Base-by-base conservation (phyloP, 768 basidiomycete genomes). In the Mrakia hoshinonis region DNA sequence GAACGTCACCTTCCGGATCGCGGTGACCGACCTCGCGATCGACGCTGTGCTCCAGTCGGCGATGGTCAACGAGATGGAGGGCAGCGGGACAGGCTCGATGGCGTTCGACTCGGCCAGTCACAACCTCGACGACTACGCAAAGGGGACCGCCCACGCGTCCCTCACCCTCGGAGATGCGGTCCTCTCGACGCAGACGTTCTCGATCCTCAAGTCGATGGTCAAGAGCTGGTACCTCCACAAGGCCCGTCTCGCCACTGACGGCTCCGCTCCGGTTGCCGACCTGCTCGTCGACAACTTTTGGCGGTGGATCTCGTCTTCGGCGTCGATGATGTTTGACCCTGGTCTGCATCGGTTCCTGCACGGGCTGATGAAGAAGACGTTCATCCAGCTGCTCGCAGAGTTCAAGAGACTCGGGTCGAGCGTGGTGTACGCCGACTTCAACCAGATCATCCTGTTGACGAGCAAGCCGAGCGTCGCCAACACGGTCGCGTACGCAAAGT, bases 361-460 rank as follows among this genome's bases (percentile, higher is more conserved):
- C 75, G 90, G 92, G 18, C 85, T 98, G 60, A 99, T 99, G 96
- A 87, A 91, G 72, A 98, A 99, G 82, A 93, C 91, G 0, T 97
- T 97, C 81, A 90, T 96, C 69, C 96, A 98, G 80, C 83, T 99
- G 74, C 84, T 98, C 26, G 94, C 95, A 18, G 96, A 99, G 79
- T 94, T 97, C 82, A 92, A 90, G 76, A 86, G 96, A 22, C 84
- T 99, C 1, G 96, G 96, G 0, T 94, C 93, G 0, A 87, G 90
- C 68, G 87, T 98, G 69, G 85, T 98, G 38, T 92, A 93, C 74
- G 95, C 94, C 31, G 92, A 98, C 79, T 93, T 98, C 79, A 87
- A 89, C 73, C 86, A 87, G 12, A 87, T 99, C 75, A 83, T 96
- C 54, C 86, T 99, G 46, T 87, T 94, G 15, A 99, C 96, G 0